Percentiles rank a stretch among this genome's conserved stretches.
phyloP scores from a whole-genome alignment of 1,139 yeast genomes.

The Kluyveromyces sp. region DNA sequence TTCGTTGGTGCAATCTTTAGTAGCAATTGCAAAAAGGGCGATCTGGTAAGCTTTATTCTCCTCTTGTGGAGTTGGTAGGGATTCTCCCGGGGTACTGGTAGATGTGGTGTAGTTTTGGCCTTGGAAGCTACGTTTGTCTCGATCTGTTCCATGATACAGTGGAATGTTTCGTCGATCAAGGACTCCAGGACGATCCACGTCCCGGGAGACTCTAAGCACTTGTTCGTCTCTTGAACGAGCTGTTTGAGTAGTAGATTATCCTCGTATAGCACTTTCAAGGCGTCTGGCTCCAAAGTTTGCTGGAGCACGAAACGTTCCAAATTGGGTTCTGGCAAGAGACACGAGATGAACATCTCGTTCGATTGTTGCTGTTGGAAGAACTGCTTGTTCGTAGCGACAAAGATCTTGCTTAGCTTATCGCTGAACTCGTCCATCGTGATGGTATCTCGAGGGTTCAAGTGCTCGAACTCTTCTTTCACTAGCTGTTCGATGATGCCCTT shows the following conservation, averaged over 20 bases:
- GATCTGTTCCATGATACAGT: constrained; percentile 19
- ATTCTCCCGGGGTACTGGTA: constrained; percentile 11
- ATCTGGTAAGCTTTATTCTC: constrained; percentile 16
- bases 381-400: constrained; percentile 37
- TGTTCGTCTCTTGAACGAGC: constrained; percentile 43
- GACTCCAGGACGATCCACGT: constrained; percentile 23
- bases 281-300: constrained; percentile 34
- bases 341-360: constrained; percentile 9
- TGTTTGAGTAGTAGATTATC: constrained; percentile 24
- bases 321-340: constrained; percentile 27
- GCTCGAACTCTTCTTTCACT: constrained; percentile 55
- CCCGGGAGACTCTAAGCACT: constrained; percentile 24
- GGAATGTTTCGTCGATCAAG: constrained; percentile 23
- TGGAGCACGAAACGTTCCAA: constrained; percentile 33
- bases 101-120: constrained; percentile 3
- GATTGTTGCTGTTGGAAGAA: constrained; percentile 21
- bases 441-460: constrained; percentile 65
- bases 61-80: constrained; percentile 7
- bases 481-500: constrained; percentile 47
- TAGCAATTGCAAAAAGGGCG: constrained; percentile 23
- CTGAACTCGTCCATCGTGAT: constrained; percentile 55
- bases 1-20: constrained; percentile 27
- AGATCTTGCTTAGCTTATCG: constrained; percentile 29
- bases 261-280: constrained; percentile 23
- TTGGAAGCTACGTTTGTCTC: constrained; percentile 22